Base-by-base conservation (phyloP, 2,329 filamentous ascomycete species). In the Oidium heveae region DNA sequence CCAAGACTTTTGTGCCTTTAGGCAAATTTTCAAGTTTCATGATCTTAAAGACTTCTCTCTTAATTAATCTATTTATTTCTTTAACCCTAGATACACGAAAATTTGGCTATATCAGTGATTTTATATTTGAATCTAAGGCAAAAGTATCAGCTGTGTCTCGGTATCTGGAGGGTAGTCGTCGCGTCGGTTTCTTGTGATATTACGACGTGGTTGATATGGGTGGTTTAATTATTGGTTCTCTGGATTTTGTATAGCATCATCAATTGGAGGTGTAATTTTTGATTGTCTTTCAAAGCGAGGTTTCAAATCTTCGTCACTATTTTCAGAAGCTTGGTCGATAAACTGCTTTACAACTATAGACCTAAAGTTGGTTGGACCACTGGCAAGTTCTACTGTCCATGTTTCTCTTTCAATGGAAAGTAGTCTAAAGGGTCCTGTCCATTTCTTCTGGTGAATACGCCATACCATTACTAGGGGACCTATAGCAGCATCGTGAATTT, bases 31-130 rank as follows among this genome's bases (percentile, higher is more conserved):
- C 18, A 24, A 8, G 4, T 4, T 4, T 43, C n/a, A 51, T 22
- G 6, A 34, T 22, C 52, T 51, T 32, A 34, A 56, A 54, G 12
- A 56, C 32, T 32, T 20, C 20, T 47, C 44, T 56, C 7, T 54
- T 20, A 4, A 56, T 32, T 16, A 56, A 28, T 15, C 4, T 34
- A 39, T 36, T 22, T 2, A 56, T 43, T 34, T 56, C 51, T 9
- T 53, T 53, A 0, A 32, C 1, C 12, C 47, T 33, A 34, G 32
- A 51, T 13, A 10, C 47, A 13, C 1, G 6, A 18, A 51, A 43
- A 43, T 10, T 12, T 43, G 39, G 39, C 6, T 10, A 12, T 10
- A 12, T 9, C 16, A 43, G 16, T 12, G 34, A 15, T 15, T 36
- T 36, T 36, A 49, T 49, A 32, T 24, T 5, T 49, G 3, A 32